These are phyloP conservation scores for Rhododendron simsii DNA, from an alignment of 148 eudicot species.

Conservation along the genomic window DNA sequence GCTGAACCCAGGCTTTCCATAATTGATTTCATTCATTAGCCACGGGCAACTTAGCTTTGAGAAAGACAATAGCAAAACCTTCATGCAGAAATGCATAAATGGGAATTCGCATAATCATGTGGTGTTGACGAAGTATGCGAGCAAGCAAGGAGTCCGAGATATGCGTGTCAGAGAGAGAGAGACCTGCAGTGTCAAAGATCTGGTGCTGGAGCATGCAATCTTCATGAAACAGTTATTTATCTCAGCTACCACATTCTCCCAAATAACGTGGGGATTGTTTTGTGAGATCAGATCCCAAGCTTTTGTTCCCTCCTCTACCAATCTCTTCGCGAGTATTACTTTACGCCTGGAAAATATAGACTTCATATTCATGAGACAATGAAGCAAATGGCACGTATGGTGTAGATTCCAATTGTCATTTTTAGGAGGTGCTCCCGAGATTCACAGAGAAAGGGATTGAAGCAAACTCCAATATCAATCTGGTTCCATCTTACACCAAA, in stretches of 20 bases:
- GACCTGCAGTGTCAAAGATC: constrained; percentile 78
- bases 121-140: background rate
- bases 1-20: background rate
- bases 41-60: background rate
- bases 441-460: background rate
- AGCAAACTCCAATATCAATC: background rate
- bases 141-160: background rate
- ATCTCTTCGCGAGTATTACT: constrained; percentile 64
- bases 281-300: constrained; percentile 66
- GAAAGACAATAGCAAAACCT: background rate
- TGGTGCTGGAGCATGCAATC: constrained; percentile 57
- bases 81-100: background rate
- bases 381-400: background rate
- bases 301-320: constrained; percentile 75
- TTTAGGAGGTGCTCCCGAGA: background rate
- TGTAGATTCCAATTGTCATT: background rate
- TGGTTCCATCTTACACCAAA: background rate
- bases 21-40: background rate
- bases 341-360: constrained; percentile 49
- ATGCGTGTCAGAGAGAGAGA: constrained; percentile 10
- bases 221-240: constrained; percentile 62
- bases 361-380: background rate
- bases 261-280: constrained; percentile 46
- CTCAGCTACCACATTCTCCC: constrained; percentile 68
- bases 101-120: background rate